phyloP scores from a whole-genome alignment of 208 protist genomes.

The Porcisia hertigi region DNA sequence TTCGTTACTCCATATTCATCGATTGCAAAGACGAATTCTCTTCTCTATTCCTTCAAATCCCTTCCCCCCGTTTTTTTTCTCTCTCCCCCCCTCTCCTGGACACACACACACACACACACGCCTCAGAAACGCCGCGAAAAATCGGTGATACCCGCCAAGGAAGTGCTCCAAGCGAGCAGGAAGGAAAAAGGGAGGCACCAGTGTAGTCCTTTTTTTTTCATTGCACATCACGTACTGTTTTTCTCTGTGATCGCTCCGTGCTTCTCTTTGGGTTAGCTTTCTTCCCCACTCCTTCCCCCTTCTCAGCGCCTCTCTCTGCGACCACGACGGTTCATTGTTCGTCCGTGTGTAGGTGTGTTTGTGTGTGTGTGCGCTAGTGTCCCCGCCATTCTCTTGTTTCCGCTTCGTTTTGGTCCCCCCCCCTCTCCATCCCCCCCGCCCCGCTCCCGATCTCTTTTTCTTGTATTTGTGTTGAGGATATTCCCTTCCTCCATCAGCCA shows the following conservation, averaged over 20 bases:
- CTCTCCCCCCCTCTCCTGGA: neutral
- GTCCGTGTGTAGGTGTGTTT: neutral
- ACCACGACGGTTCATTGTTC: neutral
- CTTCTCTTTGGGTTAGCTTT: neutral
- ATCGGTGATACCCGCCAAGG: neutral
- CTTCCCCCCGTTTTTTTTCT: neutral
- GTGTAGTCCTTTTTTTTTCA: neutral
- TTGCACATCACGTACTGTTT: neutral
- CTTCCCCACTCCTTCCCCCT: too few species aligned
- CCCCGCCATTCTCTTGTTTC: too few species aligned
- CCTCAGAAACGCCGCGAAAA: neutral
- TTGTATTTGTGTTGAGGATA: neutral
- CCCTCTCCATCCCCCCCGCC: too few species aligned
- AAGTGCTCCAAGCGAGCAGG: neutral
- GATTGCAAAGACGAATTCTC: neutral
- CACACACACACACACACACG: neutral
- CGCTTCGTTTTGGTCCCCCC: too few species aligned
- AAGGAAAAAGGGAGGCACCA: neutral
- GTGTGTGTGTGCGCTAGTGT: too few species aligned
- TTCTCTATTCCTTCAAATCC: neutral
- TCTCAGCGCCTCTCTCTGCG: too few species aligned
- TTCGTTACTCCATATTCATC: constrained; percentile 1
- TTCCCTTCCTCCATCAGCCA: too few species aligned
- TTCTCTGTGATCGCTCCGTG: neutral
- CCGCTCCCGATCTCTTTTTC: neutral